Evolutionary conservation across 1,139 yeast species (phyloP), one percentile per base, ranked within the genome.

Genomic region (Yamadazyma dendronema): DNA sequence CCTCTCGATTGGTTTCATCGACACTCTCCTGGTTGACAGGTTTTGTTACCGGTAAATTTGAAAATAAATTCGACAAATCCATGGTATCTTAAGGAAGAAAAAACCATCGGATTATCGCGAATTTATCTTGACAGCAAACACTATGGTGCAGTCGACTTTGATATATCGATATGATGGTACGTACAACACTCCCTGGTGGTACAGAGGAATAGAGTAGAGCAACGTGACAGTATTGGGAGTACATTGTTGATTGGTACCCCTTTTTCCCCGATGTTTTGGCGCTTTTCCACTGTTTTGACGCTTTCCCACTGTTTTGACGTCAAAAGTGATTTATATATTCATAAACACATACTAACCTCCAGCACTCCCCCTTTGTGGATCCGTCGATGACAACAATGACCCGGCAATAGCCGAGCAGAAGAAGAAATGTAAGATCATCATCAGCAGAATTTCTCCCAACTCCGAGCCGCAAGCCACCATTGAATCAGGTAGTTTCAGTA

Each of bases 291-390:
- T n/a, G n/a, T n/a, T n/a, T n/a, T n/a, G n/a, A n/a, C n/a, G n/a
- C n/a, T n/a, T n/a, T n/a, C n/a, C n/a, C n/a, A n/a, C n/a, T n/a
- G n/a, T n/a, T n/a, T n/a, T n/a, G n/a, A n/a, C n/a, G n/a, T n/a
- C n/a, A n/a, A n/a, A n/a, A n/a, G n/a, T n/a, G n/a, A n/a, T n/a
- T n/a, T n/a, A n/a, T n/a, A n/a, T n/a, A n/a, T n/a, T n/a, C 22
- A 19, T 9, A 19, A 12, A 23, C 12, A 11, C 7, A 14, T 25
- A 30, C 37, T 35, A 35, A 35, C 37, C 1, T 4, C 16, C 35
- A 81, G 92, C 92, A 3, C 80, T 89, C 41, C 97, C 97, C 14
- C 72, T 90, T 40, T 81, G 95, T 45, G 95, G 95, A n/a, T 85
- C 96, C 2, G 92, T 88, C 12, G 97, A 90, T 54, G 95, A 89